These are phyloP conservation scores for Aspergillus pseudoviridinutans DNA, from an alignment of 2,329 filamentous ascomycete genomes.

Conservation along the genomic window DNA sequence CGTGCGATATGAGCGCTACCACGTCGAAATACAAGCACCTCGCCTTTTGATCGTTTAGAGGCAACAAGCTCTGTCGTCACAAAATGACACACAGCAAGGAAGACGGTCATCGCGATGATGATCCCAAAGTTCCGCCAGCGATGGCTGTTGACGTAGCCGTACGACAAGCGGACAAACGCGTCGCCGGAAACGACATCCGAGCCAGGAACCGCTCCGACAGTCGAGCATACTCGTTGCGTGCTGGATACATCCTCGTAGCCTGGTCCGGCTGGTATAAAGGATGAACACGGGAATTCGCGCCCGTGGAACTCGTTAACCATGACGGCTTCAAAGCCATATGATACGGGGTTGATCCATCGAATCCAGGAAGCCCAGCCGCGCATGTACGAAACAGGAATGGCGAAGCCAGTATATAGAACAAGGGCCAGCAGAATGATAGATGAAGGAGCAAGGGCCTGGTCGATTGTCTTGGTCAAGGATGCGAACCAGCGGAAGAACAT, in stretches of 20 bases:
- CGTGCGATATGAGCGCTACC: conserved; percentile 33
- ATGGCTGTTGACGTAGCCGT: conserved; percentile 55
- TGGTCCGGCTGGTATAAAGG: conserved; percentile 38
- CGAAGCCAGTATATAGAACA: conserved; percentile 45
- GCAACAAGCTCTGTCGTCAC: conserved; percentile 36
- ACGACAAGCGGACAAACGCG: conserved; percentile 50
- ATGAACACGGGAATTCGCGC: conserved; percentile 52
- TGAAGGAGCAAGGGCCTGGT: conserved; percentile 52
- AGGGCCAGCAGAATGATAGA: conserved; percentile 40
- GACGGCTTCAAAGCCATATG: conserved; percentile 73
- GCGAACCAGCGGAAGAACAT: conserved; percentile 78
- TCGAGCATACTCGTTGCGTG: conserved; percentile 50
- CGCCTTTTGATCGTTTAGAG: conserved; percentile 68
- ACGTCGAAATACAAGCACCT: conserved; percentile 68
- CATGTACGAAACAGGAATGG: conserved; percentile 54
- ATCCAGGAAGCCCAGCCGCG: conserved; percentile 75
- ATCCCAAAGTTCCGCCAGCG: conserved; percentile 68
- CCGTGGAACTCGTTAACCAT: conserved; percentile 75
- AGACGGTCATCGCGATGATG: conserved; percentile 57
- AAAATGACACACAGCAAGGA: conserved; percentile 59
- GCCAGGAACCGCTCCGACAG: conserved; percentile 55
- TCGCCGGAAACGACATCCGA: conserved; percentile 54
- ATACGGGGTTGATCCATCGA: conserved; percentile 70
- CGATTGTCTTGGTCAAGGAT: conserved; percentile 63
- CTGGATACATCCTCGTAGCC: conserved; percentile 33